These are phyloP conservation scores for Ulvella scutata DNA, from an alignment of 139 green algal species.

Conservation along the genomic window DNA sequence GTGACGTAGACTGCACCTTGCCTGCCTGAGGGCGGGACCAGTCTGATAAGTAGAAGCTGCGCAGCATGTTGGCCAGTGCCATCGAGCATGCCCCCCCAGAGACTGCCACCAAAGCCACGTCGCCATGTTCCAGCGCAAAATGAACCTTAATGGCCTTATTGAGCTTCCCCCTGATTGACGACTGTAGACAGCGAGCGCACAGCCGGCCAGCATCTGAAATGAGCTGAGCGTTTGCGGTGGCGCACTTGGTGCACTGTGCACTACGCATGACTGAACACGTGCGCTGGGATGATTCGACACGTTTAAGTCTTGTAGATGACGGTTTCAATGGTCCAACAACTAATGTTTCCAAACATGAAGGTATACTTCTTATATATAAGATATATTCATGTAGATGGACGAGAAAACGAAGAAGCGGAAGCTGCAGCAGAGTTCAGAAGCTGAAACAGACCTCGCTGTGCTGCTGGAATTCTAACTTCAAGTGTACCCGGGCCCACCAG, in stretches of 20 bases:
- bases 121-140: background rate
- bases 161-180: background rate
- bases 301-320: background rate
- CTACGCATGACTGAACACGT: background rate
- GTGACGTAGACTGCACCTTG: background rate
- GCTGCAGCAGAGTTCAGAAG: background rate
- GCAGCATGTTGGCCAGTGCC: background rate
- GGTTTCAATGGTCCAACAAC: background rate
- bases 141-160: background rate
- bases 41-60: background rate
- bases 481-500: no score
- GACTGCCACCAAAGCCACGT: background rate
- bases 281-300: background rate
- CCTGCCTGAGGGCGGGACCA: background rate
- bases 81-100: background rate
- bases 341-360: background rate
- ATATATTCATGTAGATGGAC: background rate
- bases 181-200: background rate
- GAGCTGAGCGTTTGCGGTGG: background rate
- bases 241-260: background rate
- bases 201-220: background rate
- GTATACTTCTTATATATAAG: background rate
- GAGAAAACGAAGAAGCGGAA: background rate
- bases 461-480: no score
- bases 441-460: no score